Base-by-base conservation (phyloP, 306 rosid genomes). In the Ceratonia siliqua region DNA sequence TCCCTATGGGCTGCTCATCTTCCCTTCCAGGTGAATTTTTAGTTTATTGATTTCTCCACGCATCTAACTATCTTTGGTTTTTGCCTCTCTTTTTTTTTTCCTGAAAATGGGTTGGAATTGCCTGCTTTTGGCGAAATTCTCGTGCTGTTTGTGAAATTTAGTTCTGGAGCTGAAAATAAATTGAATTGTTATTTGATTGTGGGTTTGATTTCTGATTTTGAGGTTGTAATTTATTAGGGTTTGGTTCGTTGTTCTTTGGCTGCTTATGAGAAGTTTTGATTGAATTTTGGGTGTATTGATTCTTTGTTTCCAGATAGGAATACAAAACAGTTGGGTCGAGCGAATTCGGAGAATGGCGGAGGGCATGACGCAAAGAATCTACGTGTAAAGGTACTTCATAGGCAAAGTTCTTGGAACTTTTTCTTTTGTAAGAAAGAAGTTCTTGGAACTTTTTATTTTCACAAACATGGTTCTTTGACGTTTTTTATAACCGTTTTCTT, bases 331-430 rank as follows among this genome's bases (percentile, higher is more conserved):
- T 73, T 91, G 74, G 85, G 83, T 67, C 89, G 91, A 81, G 81
- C 81, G 10, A 87, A 68, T 87, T 61, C 74, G 28, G 97, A 86
- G 77, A 85, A 86, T 72, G 82, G 80, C 72, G 96, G 90, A 55
- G 93, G 82, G 17, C 79, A 80, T 1, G 99, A 95, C 64, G 89
- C 98, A 21, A 95, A 92, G 81, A 95, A 95, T 81, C 82, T 92
- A 15, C 96, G 96, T 14, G 94, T 95, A 10, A 95, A 95, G 98
- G 99, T 92, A 83, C 39, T 80, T 41, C 39, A 48, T 52, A 30
- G 43, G 48, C 30, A 2, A 57, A 57, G 45, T 36, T 58, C 10
- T 33, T 71, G 17, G 61, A 54, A n/a, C n/a, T n/a, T n/a, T n/a
- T n/a, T n/a, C n/a, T n/a, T n/a, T n/a, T n/a, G n/a, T n/a, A n/a